Conservation (phyloP, 2,329 filamentous ascomycete genomes). For the Aulographum hederae region DNA sequence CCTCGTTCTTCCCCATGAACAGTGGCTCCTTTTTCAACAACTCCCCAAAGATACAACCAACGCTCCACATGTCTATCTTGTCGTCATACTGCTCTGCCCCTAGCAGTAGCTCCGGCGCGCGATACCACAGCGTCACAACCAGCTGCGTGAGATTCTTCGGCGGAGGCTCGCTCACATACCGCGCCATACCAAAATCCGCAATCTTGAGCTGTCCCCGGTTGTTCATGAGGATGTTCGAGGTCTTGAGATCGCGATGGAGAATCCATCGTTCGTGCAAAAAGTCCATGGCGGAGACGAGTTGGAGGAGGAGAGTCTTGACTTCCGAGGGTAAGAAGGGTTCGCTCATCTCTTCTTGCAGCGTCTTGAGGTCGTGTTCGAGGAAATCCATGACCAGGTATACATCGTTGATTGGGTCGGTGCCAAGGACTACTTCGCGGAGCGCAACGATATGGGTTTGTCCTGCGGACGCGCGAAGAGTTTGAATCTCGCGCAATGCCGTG, state of each 20-base stretch:
- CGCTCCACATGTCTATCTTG: constrained; percentile 84
- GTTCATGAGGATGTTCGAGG: constrained; percentile 83
- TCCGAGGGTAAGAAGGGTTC: constrained; percentile 88
- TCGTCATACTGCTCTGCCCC: constrained; percentile 58
- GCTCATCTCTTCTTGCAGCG: constrained; percentile 80
- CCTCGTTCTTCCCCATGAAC: constrained; percentile 79
- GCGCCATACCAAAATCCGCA: constrained; percentile 95
- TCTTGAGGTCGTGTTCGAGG: constrained; percentile 90
- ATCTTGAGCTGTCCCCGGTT: constrained; percentile 91
- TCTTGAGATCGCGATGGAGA: constrained; percentile 84
- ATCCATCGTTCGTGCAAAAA: constrained; percentile 87
- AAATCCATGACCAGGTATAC: constrained; percentile 95
- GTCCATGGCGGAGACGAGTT: constrained; percentile 61
- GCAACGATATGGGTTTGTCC: constrained; percentile 67
- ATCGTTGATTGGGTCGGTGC: constrained; percentile 38
- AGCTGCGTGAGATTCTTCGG: constrained; percentile 65
- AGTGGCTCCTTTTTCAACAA: constrained; percentile 68
- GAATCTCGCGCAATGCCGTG: constrained; percentile 83
- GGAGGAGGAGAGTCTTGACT: constrained; percentile 72
- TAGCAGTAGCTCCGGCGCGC: constrained; percentile 74
- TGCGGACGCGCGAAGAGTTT: constrained; percentile 59
- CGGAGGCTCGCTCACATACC: constrained; percentile 65
- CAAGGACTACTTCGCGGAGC: constrained; percentile 69
- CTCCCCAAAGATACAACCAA: constrained; percentile 92
- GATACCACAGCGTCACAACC: constrained; percentile 95